phyloP scores from a whole-genome alignment of 2,329 filamentous ascomycete genomes.

The Stenocarpella maydis region DNA sequence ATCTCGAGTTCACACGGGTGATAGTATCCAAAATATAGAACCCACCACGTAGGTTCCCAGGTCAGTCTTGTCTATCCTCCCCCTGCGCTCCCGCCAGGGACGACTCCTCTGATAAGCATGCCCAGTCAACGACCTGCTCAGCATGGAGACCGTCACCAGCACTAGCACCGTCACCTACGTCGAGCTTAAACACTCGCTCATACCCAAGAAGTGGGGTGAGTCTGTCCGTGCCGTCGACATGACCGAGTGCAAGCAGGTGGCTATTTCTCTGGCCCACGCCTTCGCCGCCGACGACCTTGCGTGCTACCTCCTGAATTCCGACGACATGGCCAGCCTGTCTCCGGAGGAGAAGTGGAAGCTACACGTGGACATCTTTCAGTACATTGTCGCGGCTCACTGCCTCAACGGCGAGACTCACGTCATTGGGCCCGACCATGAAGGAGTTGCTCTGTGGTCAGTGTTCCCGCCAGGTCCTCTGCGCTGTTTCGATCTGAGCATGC shows the following conservation, averaged over 20 bases:
- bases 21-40: constrained; percentile 64
- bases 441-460: constrained; percentile 79
- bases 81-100: background rate
- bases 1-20: constrained; percentile 63
- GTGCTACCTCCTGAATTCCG: constrained; percentile 77
- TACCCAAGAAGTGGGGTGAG: constrained; percentile 61
- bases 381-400: constrained; percentile 78
- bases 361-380: constrained; percentile 80
- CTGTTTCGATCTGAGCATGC: background rate
- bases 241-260: constrained; percentile 75
- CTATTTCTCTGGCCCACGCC: constrained; percentile 76
- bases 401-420: constrained; percentile 78
- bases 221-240: constrained; percentile 69
- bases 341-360: constrained; percentile 77
- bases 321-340: constrained; percentile 69
- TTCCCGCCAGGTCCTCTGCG: background rate
- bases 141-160: constrained; percentile 53
- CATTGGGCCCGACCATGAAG: constrained; percentile 78
- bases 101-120: background rate
- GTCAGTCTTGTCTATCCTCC: constrained; percentile 3
- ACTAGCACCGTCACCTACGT: constrained; percentile 42
- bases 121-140: constrained; percentile 40
- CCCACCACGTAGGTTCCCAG: constrained; percentile 46
- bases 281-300: constrained; percentile 80
- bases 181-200: constrained; percentile 53